Evolutionary conservation across 495 filamentous ascomycete genomes (phyloP).

Genomic region (Pseudomonodictys pantanalensis): DNA sequence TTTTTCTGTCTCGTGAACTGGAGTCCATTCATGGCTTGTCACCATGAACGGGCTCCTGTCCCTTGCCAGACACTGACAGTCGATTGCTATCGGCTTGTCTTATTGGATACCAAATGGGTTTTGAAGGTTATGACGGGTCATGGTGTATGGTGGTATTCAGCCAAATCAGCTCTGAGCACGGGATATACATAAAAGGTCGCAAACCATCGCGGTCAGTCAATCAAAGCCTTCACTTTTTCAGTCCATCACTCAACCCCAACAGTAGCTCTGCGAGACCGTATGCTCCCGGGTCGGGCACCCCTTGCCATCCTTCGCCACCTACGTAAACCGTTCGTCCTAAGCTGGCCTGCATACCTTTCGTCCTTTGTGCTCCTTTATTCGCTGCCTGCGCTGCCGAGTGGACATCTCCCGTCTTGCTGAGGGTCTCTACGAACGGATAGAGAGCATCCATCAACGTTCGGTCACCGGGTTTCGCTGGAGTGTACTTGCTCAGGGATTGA

Average conservation of each 20-base stretch:
- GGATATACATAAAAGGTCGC: conserved; percentile 14
- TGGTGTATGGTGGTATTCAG: too few relatives aligned
- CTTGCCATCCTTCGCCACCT: conserved; percentile 73
- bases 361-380: conserved; percentile 70
- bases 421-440: conserved; percentile 74
- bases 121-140: too few relatives aligned
- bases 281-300: conserved; percentile 90
- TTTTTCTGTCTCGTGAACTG: too few relatives aligned
- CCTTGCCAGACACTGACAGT: too few relatives aligned
- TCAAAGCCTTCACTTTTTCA: conserved; percentile 29
- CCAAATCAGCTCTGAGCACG: too few relatives aligned
- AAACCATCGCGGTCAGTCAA: conserved; percentile 7
- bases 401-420: conserved; percentile 61
- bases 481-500: conserved; percentile 73
- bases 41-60: too few relatives aligned
- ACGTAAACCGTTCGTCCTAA: conserved; percentile 90
- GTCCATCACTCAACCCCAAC: conserved; percentile 64
- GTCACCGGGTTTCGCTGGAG: conserved; percentile 84
- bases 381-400: conserved; percentile 72
- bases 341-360: conserved; percentile 87
- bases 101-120: too few relatives aligned
- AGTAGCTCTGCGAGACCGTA: conserved; percentile 80
- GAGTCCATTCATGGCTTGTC: too few relatives aligned
- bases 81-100: too few relatives aligned
- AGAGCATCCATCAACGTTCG: conserved; percentile 89